Conservation (phyloP, 495 filamentous ascomycete genomes). For the Lineolata rhizophorae region DNA sequence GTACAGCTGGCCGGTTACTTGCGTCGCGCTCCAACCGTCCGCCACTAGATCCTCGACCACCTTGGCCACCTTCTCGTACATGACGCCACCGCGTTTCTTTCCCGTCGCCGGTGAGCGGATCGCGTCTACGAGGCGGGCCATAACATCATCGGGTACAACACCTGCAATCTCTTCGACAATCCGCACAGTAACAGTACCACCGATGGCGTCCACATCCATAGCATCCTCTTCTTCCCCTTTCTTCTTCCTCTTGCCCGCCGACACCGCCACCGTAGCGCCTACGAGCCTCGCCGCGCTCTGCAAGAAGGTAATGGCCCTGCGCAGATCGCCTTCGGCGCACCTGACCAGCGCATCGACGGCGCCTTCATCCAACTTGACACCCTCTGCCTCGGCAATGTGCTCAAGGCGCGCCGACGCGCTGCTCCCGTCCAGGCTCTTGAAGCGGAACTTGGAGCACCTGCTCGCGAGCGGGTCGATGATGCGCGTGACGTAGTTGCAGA, state of each 20-base stretch:
- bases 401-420: conserved; percentile 54
- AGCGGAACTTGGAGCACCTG: conserved; percentile 89
- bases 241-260: conserved; percentile 24
- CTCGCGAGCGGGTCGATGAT: conserved; percentile 93
- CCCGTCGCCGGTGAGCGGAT: conserved; percentile 43
- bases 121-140: conserved; percentile 47
- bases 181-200: conserved; percentile 40
- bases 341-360: conserved; percentile 63
- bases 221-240: conserved; percentile 25
- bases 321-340: conserved; percentile 80
- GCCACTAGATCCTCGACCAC: conserved; percentile 78
- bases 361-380: conserved; percentile 49
- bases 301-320: conserved; percentile 89
- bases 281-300: conserved; percentile 75
- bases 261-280: conserved; percentile 27
- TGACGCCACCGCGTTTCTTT: conserved; percentile 22
- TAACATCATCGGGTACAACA: conserved; percentile 56
- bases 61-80: conserved; percentile 52
- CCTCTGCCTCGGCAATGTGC: conserved; percentile 61
- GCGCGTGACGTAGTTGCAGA: conserved; percentile 95
- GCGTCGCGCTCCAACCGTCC: conserved; percentile 94
- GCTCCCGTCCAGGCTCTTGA: conserved; percentile 78
- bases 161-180: conserved; percentile 90
- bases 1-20: conserved; percentile 73
- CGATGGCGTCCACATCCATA: conserved; percentile 24